Evolutionary conservation across 2,329 filamentous ascomycete genomes (phyloP), one percentile per base, ranked within the genome.

Genomic region (Nannizzia gypsea): DNA sequence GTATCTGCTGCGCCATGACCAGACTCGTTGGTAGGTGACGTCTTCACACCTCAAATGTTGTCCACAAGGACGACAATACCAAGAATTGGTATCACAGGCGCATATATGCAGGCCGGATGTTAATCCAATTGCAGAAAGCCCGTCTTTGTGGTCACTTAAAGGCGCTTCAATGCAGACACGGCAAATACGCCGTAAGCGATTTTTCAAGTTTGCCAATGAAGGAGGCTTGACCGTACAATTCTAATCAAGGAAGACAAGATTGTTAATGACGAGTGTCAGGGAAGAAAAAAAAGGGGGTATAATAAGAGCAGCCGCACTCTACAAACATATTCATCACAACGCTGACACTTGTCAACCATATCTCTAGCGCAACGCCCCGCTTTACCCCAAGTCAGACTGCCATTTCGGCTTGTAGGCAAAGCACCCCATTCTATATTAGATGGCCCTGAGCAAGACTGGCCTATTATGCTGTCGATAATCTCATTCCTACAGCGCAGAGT

Each of bases 171-270:
- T 81, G 70, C 92, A 96, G 8, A 83, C 80, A 6, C 80, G 79
- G 71, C 92, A 96, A 2, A 96, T 81, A 22, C 92, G 83, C 56
- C 92, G 87, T 70, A 95, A 87, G 42, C 92, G 85, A 63, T 86
- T 83, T 46, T 83, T 84, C 40, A 95, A 79, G 22, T 83, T 79
- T 34, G 80, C 77, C 1, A 80, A 78, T 2, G 86, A 83, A 0
- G 89, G 90, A 0, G 88, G 84, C 73, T 96, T 96, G 68, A 89
- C 87, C 4, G 86, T 86, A 73, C 92, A 97, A 67, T 97, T 97
- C 90, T 95, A 71, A 44, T 1, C 8, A n/a, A 28, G n/a, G 22
- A 34, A 8, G 31, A 34, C 8, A 34, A 34, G 31, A 34, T 11
- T 34, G 31, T 34, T 13, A 34, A 34, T 34, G 31, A 34, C n/a